Percentiles rank a stretch among this genome's conserved stretches.
Conservation (phyloP, 2,329 filamentous ascomycete species). For the Tolypocladium amazonense region DNA sequence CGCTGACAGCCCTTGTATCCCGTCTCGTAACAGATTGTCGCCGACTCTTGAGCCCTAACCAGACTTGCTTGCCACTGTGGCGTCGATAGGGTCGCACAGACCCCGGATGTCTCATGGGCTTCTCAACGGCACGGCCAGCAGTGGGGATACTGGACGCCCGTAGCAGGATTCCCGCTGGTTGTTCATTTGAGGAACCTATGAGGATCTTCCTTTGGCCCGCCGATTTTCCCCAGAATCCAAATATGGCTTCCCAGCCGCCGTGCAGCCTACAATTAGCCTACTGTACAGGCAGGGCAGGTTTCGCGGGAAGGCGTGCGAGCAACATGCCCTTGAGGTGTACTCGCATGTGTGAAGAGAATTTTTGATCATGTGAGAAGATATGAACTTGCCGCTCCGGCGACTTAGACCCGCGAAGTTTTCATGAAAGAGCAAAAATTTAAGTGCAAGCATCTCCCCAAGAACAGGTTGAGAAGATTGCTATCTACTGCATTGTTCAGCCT, state of each 20-base stretch:
- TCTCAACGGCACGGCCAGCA: not conserved
- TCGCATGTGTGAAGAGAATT: not conserved
- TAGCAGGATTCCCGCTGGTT: not conserved
- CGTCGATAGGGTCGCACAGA: not conserved
- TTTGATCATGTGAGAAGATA: too few species aligned
- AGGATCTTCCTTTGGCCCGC: not conserved
- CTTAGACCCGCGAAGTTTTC: too few species aligned
- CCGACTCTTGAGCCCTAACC: not conserved
- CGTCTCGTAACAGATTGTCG: not conserved
- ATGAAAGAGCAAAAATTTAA: too few species aligned
- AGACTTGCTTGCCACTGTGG: not conserved
- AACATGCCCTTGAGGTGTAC: too few species aligned
- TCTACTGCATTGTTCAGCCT: too few species aligned
- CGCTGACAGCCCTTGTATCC: not conserved
- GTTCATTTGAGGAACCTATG: not conserved
- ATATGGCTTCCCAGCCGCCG: not conserved
- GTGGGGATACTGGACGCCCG: not conserved
- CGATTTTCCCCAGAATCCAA: not conserved
- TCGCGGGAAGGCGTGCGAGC: not conserved
- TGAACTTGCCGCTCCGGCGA: too few species aligned
- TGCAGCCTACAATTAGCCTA: not conserved
- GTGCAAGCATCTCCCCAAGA: too few species aligned
- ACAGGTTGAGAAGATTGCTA: too few species aligned
- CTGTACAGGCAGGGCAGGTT: not conserved
- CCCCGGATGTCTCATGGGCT: not conserved